A percentile compares a stretch with the other conserved stretches of the same genome.
Conservation (phyloP, 179 eudicot species). For the Silene coronaria region DNA sequence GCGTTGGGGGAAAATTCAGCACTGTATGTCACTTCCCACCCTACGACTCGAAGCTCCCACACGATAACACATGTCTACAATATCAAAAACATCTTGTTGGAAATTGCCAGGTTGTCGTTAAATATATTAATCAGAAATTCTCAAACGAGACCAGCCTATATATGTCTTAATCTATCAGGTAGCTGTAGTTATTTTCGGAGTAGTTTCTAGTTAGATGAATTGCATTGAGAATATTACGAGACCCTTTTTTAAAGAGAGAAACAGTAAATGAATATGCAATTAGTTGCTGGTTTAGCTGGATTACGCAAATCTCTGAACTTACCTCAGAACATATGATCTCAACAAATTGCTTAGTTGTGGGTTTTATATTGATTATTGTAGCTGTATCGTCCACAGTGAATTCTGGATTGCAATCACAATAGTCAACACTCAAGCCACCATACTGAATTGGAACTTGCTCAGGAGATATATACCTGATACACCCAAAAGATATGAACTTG, state of each 20-base stretch:
- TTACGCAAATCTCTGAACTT: background rate
- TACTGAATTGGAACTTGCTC: conserved; percentile 52
- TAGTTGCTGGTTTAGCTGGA: no score
- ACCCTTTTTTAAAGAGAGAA: background rate
- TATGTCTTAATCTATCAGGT: no score
- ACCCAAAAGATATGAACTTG: background rate
- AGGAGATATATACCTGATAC: conserved; percentile 46
- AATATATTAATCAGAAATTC: no score
- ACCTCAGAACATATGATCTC: conserved; percentile 71
- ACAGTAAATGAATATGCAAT: no score
- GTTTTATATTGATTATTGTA: conserved; percentile 38
- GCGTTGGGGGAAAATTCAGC: conserved; percentile 33
- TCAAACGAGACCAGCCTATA: no score
- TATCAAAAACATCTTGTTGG: background rate
- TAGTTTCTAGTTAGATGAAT: no score
- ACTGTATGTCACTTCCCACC: conserved; percentile 38
- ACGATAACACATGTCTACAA: conserved; percentile 23
- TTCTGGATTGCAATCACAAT: conserved; percentile 29
- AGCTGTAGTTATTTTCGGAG: no score
- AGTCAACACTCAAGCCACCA: conserved; percentile 48
- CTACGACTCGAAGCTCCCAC: conserved; percentile 34
- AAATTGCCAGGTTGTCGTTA: background rate
- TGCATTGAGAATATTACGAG: background rate
- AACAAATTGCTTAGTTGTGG: conserved; percentile 45
- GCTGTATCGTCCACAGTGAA: conserved; percentile 36